These are phyloP conservation scores for Zygoascus flipseniorum DNA, from an alignment of 805 yeast species.

Conservation along the genomic window DNA sequence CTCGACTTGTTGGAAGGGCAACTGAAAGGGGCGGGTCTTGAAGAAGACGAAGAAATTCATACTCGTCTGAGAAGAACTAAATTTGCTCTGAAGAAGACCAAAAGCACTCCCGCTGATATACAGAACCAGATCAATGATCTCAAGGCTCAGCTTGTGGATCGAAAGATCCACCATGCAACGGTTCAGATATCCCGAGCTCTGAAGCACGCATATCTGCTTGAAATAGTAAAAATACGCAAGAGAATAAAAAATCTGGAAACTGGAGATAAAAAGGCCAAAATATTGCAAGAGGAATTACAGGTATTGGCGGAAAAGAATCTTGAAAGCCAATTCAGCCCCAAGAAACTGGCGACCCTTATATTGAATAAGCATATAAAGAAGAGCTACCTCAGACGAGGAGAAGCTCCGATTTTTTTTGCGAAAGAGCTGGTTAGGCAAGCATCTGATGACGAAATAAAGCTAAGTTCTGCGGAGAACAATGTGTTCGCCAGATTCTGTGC, in stretches of 20 bases:
- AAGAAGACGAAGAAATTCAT: slow-evolving; percentile 14
- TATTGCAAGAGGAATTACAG: slow-evolving; percentile 14
- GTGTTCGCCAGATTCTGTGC: neutral
- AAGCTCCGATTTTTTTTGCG: neutral
- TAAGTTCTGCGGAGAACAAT: neutral
- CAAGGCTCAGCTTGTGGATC: slow-evolving; percentile 22
- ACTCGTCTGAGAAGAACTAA: slow-evolving; percentile 25
- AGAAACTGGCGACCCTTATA: neutral
- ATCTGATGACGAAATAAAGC: neutral
- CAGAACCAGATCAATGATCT: slow-evolving; percentile 15
- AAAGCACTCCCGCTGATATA: slow-evolving; percentile 11
- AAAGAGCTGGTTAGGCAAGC: neutral
- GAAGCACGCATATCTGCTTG: slow-evolving; percentile 26
- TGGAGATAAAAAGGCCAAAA: slow-evolving; percentile 10
- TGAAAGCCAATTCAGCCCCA: neutral
- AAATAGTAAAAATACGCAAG: slow-evolving; percentile 26
- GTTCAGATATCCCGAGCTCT: slow-evolving; percentile 22
- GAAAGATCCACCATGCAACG: slow-evolving; percentile 25
- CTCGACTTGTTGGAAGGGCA: slow-evolving; percentile 30
- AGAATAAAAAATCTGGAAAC: slow-evolving; percentile 17
- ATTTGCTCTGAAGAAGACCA: slow-evolving; percentile 20
- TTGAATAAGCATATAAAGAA: neutral
- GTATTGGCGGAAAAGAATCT: neutral
- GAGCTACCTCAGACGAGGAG: neutral
- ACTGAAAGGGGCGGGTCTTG: slow-evolving; percentile 10